Evolutionary conservation across 148 eudicot genomes (phyloP).

Genomic region (Cornus suecica): DNA sequence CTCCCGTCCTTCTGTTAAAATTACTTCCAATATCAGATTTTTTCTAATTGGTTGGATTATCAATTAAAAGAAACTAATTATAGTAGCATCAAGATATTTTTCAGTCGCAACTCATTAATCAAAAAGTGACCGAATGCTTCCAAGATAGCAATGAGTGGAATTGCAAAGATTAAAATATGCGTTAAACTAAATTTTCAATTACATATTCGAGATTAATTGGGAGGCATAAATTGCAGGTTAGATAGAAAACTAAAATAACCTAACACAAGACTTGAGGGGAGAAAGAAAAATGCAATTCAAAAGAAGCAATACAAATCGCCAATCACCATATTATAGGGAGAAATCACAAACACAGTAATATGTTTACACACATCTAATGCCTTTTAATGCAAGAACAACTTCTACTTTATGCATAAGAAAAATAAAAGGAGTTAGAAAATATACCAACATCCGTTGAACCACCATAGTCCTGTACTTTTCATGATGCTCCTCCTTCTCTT

Average conservation of each 20-base stretch:
- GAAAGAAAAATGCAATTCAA: no score
- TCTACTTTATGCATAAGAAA: no score
- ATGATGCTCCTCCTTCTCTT: conserved; percentile 81
- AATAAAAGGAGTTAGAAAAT: conserved; percentile 2
- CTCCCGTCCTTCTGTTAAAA: conserved; percentile 57
- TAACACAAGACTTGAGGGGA: no score
- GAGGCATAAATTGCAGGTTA: not conserved
- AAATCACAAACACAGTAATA: not conserved
- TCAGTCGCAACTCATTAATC: not conserved
- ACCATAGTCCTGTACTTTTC: conserved; percentile 75
- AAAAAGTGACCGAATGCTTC: not conserved
- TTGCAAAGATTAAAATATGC: not conserved
- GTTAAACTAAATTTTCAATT: no score
- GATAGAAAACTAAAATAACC: no score
- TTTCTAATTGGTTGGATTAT: not conserved
- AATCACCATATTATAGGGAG: no score
- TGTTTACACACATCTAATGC: conserved; percentile 2
- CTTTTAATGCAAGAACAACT: conserved; percentile 6
- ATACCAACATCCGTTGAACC: conserved; percentile 71
- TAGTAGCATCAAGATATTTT: no score
- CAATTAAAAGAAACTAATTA: not conserved
- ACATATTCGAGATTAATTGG: not conserved
- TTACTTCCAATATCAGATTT: conserved; percentile 12
- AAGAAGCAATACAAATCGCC: no score
- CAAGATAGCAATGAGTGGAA: not conserved